phyloP scores from a whole-genome alignment of 768 basidiomycete genomes.

The Termitomyces sp. region DNA sequence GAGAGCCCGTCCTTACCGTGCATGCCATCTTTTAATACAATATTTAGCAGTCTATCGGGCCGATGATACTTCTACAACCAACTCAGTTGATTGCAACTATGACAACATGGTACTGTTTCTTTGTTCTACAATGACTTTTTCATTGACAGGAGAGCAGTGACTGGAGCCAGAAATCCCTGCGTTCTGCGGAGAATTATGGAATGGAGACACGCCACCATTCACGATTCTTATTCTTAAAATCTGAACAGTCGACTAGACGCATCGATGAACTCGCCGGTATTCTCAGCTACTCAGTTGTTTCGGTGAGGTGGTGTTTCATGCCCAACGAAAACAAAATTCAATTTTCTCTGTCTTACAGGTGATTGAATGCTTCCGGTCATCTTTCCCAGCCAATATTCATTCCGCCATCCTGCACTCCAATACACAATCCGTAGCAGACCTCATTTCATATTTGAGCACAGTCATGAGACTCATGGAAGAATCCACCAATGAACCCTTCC shows the following conservation, averaged over 20 bases:
- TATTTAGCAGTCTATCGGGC: slow-evolving; percentile 10
- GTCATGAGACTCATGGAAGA: slow-evolving; percentile 28
- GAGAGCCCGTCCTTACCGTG: neutral
- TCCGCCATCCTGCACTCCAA: slow-evolving; percentile 13
- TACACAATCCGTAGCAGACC: slow-evolving; percentile 11
- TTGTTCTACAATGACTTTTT: slow-evolving; percentile 1
- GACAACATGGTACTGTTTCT: slow-evolving; percentile 35
- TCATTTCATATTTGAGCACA: slow-evolving; percentile 17
- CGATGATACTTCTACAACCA: slow-evolving; percentile 44
- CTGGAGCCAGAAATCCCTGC: slow-evolving; percentile 34
- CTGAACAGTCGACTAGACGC: slow-evolving; percentile 33
- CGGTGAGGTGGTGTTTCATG: slow-evolving; percentile 30
- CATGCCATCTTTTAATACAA: neutral
- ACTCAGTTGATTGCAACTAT: slow-evolving; percentile 34
- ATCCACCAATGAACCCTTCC: slow-evolving; percentile 31
- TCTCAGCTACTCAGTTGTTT: slow-evolving; percentile 35
- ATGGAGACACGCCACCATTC: slow-evolving; percentile 33
- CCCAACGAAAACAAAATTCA: neutral
- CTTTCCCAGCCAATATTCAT: slow-evolving; percentile 28
- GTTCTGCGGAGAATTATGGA: slow-evolving; percentile 35
- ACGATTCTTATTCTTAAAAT: slow-evolving; percentile 34
- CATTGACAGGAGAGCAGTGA: slow-evolving; percentile 30
- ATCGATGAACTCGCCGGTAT: slow-evolving; percentile 38
- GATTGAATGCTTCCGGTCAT: slow-evolving; percentile 38
- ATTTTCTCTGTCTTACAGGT: slow-evolving; percentile 27